A percentile compares a stretch with the other conserved stretches of the same genome.
These are phyloP conservation scores for Candida sanyaensis DNA, from an alignment of 1,139 yeast genomes.

Conservation along the genomic window DNA sequence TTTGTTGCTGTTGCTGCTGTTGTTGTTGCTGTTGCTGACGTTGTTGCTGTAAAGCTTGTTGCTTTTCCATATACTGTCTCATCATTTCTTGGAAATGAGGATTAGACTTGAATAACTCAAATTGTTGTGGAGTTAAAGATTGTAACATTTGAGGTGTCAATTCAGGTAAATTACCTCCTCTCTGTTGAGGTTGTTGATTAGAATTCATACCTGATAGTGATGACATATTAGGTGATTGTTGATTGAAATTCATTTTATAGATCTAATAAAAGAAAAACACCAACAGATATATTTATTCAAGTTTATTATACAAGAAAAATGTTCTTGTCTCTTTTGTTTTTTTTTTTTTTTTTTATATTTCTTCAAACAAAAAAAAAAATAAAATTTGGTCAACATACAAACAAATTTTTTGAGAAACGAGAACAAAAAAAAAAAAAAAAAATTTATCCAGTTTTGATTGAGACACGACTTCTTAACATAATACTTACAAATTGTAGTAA, in stretches of 20 bases:
- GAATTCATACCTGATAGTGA: conserved; percentile 8
- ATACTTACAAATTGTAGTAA: no score
- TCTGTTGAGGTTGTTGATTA: conserved; percentile 19
- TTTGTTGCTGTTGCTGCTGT: conserved; percentile 17
- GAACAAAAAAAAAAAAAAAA: not conserved
- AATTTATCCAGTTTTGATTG: not conserved
- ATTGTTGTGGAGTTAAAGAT: conserved; percentile 46
- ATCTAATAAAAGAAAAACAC: not conserved
- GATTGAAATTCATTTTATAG: conserved; percentile 7
- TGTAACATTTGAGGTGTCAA: conserved; percentile 41
- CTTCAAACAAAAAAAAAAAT: not conserved
- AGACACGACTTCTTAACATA: not conserved
- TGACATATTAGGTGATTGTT: conserved; percentile 3
- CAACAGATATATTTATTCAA: not conserved
- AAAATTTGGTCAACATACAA: conserved; percentile 1
- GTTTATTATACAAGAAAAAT: not conserved
- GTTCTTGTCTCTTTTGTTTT: no score
- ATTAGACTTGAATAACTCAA: conserved; percentile 49
- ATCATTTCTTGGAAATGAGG: conserved; percentile 47
- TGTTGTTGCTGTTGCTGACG: conserved; percentile 30
- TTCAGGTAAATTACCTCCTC: conserved; percentile 22
- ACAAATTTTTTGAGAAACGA: not conserved
- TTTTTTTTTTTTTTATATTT: no score
- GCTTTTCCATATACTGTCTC: conserved; percentile 40
- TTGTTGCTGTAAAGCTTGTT: conserved; percentile 29